A percentile compares a stretch with the other conserved stretches of the same genome.
Conservation (phyloP, 371 early-diverging fungal species). For the Basidiobolus meristosporus region DNA sequence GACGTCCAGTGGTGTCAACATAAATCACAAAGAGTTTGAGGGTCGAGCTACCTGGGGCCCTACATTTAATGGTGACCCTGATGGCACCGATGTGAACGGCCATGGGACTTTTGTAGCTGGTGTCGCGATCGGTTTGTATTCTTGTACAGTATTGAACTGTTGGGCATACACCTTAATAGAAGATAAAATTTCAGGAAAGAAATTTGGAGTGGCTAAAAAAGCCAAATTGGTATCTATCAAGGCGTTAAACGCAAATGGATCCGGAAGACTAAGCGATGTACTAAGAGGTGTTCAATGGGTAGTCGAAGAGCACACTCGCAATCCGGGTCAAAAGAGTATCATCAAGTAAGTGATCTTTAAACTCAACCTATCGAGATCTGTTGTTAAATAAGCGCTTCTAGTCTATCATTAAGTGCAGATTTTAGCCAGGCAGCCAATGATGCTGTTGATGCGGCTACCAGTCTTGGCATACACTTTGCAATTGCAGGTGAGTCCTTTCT, state of each 20-base stretch:
- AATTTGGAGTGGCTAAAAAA: constrained; percentile 49
- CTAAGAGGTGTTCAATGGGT: constrained; percentile 15
- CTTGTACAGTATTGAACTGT: no score
- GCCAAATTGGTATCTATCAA: constrained; percentile 47
- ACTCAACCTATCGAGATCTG: not conserved
- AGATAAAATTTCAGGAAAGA: constrained; percentile 29
- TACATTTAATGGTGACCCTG: constrained; percentile 42
- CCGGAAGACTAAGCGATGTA: constrained; percentile 7
- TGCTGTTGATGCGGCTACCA: not conserved
- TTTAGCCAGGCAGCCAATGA: not conserved
- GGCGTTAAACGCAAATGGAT: constrained; percentile 9
- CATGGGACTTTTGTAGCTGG: constrained; percentile 69
- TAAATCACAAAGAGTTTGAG: constrained; percentile 65
- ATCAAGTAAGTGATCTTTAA: constrained; percentile 2
- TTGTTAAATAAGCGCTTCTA: not conserved
- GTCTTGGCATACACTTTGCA: constrained; percentile 7
- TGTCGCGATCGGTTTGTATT: constrained; percentile 36
- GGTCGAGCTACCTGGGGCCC: constrained; percentile 78
- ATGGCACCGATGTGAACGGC: constrained; percentile 50
- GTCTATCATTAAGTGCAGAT: not conserved
- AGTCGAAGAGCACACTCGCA: constrained; percentile 1
- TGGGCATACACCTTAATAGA: not conserved
- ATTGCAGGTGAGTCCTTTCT: no score
- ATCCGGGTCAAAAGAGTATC: not conserved
- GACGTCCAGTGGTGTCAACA: constrained; percentile 35